Percentiles rank a stretch among this genome's conserved stretches.
phyloP scores from a whole-genome alignment of 2,329 filamentous ascomycete species.

The Penicillium concentricum region DNA sequence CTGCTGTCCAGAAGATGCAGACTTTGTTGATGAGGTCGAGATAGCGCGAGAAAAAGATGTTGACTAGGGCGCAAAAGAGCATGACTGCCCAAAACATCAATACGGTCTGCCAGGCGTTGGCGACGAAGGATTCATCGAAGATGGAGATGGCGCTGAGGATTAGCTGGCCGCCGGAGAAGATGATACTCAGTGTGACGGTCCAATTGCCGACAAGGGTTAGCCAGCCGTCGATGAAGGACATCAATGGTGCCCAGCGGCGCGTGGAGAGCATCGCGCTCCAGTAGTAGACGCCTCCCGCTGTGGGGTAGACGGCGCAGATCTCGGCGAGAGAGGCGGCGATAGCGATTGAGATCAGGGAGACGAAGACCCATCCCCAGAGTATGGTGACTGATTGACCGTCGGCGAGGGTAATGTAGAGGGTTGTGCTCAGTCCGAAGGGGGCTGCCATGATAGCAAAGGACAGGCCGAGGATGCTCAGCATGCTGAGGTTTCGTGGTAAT shows the following conservation, averaged over 20 bases:
- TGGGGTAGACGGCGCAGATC: slow-evolving; percentile 68
- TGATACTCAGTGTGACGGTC: slow-evolving; percentile 66
- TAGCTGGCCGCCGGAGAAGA: slow-evolving; percentile 70
- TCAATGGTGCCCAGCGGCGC: slow-evolving; percentile 63
- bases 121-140: slow-evolving; percentile 67
- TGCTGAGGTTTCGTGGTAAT: slow-evolving; percentile 64
- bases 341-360: slow-evolving; percentile 61
- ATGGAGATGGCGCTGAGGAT: slow-evolving; percentile 67
- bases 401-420: slow-evolving; percentile 65
- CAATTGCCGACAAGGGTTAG: slow-evolving; percentile 71
- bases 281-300: slow-evolving; percentile 69
- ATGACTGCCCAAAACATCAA: slow-evolving; percentile 72
- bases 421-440: slow-evolving; percentile 66
- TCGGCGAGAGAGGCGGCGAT: slow-evolving; percentile 68
- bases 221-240: slow-evolving; percentile 71
- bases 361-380: slow-evolving; percentile 68
- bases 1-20: slow-evolving; percentile 70
- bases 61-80: slow-evolving; percentile 62
- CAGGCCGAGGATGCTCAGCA: slow-evolving; percentile 67
- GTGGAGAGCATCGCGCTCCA: slow-evolving; percentile 68
- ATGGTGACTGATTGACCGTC: slow-evolving; percentile 69
- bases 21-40: slow-evolving; percentile 70
- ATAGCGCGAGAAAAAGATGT: slow-evolving; percentile 62
- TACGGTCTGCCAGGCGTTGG: slow-evolving; percentile 68
- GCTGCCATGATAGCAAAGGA: slow-evolving; percentile 76